Base-by-base conservation (phyloP, 1,139 yeast genomes). In the Sugiyamaella sp. region DNA sequence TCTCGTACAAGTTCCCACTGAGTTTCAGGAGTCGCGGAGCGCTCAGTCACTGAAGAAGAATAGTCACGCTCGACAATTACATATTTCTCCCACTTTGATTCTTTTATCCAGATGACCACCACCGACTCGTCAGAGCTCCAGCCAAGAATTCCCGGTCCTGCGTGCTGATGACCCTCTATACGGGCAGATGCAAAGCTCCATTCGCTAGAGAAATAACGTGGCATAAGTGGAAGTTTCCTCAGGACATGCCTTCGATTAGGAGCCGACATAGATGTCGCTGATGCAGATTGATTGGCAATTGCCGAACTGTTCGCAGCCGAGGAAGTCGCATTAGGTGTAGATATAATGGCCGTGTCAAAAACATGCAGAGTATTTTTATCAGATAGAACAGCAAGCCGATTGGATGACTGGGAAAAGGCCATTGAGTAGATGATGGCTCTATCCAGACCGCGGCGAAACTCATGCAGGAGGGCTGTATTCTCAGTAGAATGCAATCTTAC, bases 171-270 rank as follows among this genome's bases (percentile, higher is more conserved):
- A 6, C 70, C 70, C 16, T 63, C 62, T 35, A 90, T 80, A 61
- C 86, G 86, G n/a, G 82, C 76, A 0, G 91, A 85, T 49, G 90
- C 89, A 72, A 86, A 88, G 45, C 95, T 85, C 98, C 97, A 91
- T 12, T 87, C 85, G 1, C 95, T 85, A 54, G 86, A 81, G 71
- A 91, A 87, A 68, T 91, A 91, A 49, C 80, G 77, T 24, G 93
- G 89, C 20, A 88, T 79, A 8, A 86, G 71, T 1, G 93, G 90
- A n/a, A 88, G 62, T 54, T 77, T 80, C 46, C 81, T 80, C 49
- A 91, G 74, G 21, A 88, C 65, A 68, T 90, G 97, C 22, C 82
- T 81, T 57, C 89, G 79, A 66, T 88, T 71, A 9, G 61, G 49
- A 3, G 55, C 54, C 8, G 57, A 51, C 10, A 55, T 29, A 22